These are phyloP conservation scores for Fusarium caatingaense DNA, from an alignment of 2,329 filamentous ascomycete species.

Conservation along the genomic window DNA sequence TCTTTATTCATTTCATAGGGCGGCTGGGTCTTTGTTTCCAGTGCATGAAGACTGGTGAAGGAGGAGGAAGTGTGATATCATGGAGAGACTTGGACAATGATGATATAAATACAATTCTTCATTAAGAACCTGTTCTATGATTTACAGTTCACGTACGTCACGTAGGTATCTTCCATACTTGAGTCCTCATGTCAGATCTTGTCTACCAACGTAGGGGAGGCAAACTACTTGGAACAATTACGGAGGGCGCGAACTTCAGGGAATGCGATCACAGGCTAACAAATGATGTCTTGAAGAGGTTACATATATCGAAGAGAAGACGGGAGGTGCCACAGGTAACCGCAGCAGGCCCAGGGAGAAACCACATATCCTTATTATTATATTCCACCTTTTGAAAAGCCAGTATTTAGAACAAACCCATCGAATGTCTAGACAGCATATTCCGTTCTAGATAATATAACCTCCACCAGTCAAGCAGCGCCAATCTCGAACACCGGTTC, in stretches of 20 bases:
- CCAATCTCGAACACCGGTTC: conserved; percentile 83
- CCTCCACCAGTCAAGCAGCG: conserved; percentile 73
- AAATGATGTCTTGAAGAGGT: not conserved
- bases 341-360: not conserved
- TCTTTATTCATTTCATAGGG: conserved; percentile 33
- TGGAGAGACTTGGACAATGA: conserved; percentile 20
- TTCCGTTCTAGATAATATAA: conserved; percentile 62
- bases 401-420: not conserved
- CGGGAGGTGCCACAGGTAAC: not conserved
- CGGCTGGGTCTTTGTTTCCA: conserved; percentile 19
- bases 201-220: not conserved
- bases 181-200: not conserved
- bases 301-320: conserved; percentile 16
- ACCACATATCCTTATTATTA: conserved; percentile 2
- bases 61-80: not conserved
- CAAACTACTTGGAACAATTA: not conserved
- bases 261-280: not conserved
- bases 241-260: no score
- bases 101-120: conserved; percentile 27
- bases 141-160: not conserved
- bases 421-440: not conserved
- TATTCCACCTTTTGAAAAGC: conserved; percentile 6
- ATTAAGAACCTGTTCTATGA: not conserved
- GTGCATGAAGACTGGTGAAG: conserved; percentile 15
- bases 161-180: not conserved